Evolutionary conservation across 129 eudicot genomes (phyloP), one percentile per base, ranked within the genome.

Genomic region (Mikania micrantha): DNA sequence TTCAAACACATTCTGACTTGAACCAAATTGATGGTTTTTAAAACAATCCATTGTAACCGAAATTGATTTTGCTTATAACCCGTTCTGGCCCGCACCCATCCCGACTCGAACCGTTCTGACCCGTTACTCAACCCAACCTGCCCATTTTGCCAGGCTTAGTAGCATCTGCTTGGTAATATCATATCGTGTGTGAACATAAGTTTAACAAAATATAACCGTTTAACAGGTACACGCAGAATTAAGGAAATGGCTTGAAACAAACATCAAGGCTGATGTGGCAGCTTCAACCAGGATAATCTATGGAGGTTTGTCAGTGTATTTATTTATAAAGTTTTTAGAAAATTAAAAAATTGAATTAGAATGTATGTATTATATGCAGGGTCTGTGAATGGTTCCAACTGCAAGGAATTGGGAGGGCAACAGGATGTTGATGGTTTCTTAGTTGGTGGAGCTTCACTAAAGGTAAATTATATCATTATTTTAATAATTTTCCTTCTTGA

Each of bases 401-500:
- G 94, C 85, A 78, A 80, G 66, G 94, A 87, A 69, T 66, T 87
- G 80, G 94, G 86, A 21, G 80, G 77, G 52, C 79, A 81, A 64
- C 77, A 85, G 40, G 95, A 87, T 54, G 79, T 83, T 7, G 89
- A 87, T 71, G 95, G 95, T 35, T 87, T 87, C 72, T 74, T 87
- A 72, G 95, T 87, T 61, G 87, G 94, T 19, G 94, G 94, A 25
- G 88, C 94, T 36, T 83, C 86, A 22, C 78, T 86, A 11, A 86
- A 87, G 95, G 87, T 83, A 40, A 10, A 31, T 24, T 15, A 28
- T 6, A 19, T 42, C 7, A 10, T 42, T 41, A 3, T 69, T 19
- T 34, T 9, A 1, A 22, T 15, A 27, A 21, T 27, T 0, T 15
- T 17, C 32, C 11, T 27, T 13, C n/a, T 4, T 15, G 12, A 5